These are phyloP conservation scores for Oryza rufipogon DNA, from an alignment of 176 grass and related monocot genomes.

Conservation along the genomic window DNA sequence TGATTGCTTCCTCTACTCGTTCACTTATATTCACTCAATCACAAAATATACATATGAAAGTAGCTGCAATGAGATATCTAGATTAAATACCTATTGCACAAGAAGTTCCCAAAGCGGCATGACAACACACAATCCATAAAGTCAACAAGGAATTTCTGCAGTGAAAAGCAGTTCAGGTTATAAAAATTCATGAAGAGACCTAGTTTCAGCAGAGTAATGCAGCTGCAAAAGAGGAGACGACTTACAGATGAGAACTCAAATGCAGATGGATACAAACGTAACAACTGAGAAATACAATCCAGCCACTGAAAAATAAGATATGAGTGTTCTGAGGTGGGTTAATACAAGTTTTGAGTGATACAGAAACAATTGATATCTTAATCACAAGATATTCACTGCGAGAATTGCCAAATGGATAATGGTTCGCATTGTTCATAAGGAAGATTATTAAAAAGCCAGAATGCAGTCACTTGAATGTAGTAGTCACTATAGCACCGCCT, in stretches of 20 bases:
- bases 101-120: conserved; percentile 91
- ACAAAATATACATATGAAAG: conserved; percentile 2
- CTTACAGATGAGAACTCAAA: conserved; percentile 97
- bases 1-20: background rate
- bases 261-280: conserved; percentile 89
- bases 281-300: conserved; percentile 88
- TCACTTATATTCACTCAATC: background rate
- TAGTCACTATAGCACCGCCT: conserved; percentile 22
- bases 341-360: conserved; percentile 20
- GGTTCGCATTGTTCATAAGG: background rate
- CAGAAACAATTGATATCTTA: conserved; percentile 17
- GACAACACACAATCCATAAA: conserved; percentile 96
- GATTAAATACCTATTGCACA: conserved; percentile 87
- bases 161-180: conserved; percentile 23
- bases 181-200: background rate
- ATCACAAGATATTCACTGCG: conserved; percentile 9
- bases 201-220: conserved; percentile 10
- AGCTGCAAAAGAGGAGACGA: conserved; percentile 44
- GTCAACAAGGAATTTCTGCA: conserved; percentile 91
- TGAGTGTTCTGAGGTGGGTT: background rate
- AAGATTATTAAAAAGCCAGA: conserved; percentile 1
- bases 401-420: background rate
- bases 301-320: conserved; percentile 82
- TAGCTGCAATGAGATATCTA: background rate
- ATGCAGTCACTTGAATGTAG: conserved; percentile 5